A percentile compares a stretch with the other conserved stretches of the same genome.
Evolutionary conservation across 164 flowering plant species (phyloP).

Genomic region (Piper longum): DNA sequence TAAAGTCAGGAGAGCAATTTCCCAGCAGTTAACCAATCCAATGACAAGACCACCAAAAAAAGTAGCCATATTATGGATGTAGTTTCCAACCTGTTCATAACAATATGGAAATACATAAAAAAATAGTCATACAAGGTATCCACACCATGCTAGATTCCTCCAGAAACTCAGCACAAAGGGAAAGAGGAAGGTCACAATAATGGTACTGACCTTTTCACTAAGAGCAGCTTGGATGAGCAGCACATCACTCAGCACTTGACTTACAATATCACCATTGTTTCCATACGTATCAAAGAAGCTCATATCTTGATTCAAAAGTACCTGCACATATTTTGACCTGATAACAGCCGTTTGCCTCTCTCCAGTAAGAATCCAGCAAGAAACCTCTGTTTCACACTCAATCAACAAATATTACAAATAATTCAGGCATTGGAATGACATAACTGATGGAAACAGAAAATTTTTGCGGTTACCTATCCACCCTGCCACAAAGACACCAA

Average conservation of each 20-base stretch:
- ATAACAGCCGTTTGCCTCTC: conserved; percentile 99
- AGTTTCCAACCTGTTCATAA: conserved; percentile 81
- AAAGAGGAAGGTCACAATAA: neutral
- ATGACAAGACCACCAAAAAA: conserved; percentile 86
- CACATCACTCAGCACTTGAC: conserved; percentile 97
- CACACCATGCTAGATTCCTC: neutral
- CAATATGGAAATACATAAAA: neutral
- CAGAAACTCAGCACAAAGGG: neutral
- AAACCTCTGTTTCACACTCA: conserved; percentile 62
- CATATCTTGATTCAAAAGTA: conserved; percentile 91
- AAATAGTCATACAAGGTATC: neutral
- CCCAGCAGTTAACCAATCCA: conserved; percentile 94
- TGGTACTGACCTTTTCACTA: conserved; percentile 71
- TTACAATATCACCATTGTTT: conserved; percentile 96
- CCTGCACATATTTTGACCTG: conserved; percentile 91
- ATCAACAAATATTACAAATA: neutral
- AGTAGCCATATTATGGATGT: conserved; percentile 97
- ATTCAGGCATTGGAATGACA: conserved; percentile 4
- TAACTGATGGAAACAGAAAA: neutral
- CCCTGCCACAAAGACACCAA: conserved; percentile 82
- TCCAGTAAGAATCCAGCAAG: conserved; percentile 98
- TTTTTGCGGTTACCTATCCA: conserved; percentile 72
- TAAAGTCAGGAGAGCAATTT: conserved; percentile 81
- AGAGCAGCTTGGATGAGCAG: conserved; percentile 95
- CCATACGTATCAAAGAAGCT: conserved; percentile 96